These are phyloP conservation scores for Cicer chorassanicum DNA, from an alignment of 306 rosid genomes.

Conservation along the genomic window DNA sequence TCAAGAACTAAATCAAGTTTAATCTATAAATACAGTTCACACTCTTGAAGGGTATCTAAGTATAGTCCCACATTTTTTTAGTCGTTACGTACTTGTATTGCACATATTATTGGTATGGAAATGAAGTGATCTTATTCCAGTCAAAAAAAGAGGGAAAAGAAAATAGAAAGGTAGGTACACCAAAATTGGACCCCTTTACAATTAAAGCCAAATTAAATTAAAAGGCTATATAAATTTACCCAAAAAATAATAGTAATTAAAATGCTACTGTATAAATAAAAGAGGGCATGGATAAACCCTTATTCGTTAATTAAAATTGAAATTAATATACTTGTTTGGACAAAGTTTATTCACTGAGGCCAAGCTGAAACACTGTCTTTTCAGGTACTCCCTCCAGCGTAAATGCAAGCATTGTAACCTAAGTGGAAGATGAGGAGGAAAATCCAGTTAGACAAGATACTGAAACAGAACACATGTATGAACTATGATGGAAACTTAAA, in stretches of 20 bases:
- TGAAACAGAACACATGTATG: not conserved
- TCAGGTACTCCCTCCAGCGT: slow-evolving; percentile 67
- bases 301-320: slow-evolving; percentile 40
- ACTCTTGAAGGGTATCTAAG: too few species aligned
- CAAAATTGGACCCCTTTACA: slow-evolving; percentile 15
- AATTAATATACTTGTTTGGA: slow-evolving; percentile 35
- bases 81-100: too few species aligned
- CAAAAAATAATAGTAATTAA: too few species aligned
- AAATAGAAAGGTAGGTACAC: too few species aligned
- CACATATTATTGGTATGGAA: too few species aligned
- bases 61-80: too few species aligned
- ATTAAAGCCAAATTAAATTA: slow-evolving; percentile 30
- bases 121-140: too few species aligned
- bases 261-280: not conserved
- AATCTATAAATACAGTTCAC: too few species aligned
- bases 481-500: too few species aligned
- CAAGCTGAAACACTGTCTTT: slow-evolving; percentile 26
- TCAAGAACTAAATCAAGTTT: too few species aligned
- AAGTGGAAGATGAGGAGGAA: slow-evolving; percentile 17
- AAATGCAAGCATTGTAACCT: slow-evolving; percentile 86
- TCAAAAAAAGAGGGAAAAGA: too few species aligned
- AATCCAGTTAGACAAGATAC: slow-evolving; percentile 27
- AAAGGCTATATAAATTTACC: not conserved
- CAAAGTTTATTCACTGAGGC: slow-evolving; percentile 12
- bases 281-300: slow-evolving; percentile 22